phyloP scores from a whole-genome alignment of 208 protist species.

The Acanthamoeba triangularis region DNA sequence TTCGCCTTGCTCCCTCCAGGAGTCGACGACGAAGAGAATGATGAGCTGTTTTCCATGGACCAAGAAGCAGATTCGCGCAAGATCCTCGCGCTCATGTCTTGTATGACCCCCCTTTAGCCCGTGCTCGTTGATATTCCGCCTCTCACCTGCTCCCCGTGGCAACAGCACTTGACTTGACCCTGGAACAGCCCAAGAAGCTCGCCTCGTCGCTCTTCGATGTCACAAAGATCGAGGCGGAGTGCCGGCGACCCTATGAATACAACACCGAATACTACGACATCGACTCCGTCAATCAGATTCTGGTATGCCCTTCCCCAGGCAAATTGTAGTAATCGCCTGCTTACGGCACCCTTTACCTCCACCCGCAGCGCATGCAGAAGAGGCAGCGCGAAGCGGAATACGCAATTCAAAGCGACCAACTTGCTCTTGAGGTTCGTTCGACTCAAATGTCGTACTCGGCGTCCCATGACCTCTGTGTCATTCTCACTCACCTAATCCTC shows the following conservation, averaged over 20 bases:
- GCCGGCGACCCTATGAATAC: background rate
- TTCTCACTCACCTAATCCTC: background rate
- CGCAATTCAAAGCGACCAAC: background rate
- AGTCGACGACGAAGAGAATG: background rate
- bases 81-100: background rate
- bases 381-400: background rate
- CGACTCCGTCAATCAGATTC: background rate
- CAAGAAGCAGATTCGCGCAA: slow-evolving; percentile 42
- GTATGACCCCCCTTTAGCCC: background rate
- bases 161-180: background rate
- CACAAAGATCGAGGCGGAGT: background rate
- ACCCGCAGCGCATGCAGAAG: background rate
- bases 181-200: background rate
- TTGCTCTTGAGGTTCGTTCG: background rate
- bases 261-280: background rate
- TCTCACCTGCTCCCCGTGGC: background rate
- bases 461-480: background rate
- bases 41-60: background rate
- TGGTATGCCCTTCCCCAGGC: background rate
- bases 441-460: too few relatives aligned
- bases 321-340: background rate
- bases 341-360: background rate
- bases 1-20: background rate
- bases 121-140: background rate
- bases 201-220: background rate